Conservation (phyloP, 106 monocot genomes). For the Phalaenopsis equestris region DNA sequence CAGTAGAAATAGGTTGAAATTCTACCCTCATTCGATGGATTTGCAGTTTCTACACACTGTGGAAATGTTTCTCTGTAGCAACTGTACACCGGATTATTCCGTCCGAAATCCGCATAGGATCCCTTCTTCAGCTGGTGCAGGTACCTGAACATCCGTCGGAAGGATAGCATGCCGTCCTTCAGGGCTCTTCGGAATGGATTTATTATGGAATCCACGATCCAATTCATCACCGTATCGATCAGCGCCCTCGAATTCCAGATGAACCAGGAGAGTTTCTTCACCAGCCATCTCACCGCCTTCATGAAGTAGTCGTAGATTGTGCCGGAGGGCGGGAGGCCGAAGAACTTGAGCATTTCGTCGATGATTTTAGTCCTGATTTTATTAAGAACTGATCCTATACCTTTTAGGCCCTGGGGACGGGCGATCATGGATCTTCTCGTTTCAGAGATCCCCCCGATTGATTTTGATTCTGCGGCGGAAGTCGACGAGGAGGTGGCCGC, state of each 20-base stretch:
- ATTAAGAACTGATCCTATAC: background rate
- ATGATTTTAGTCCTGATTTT: background rate
- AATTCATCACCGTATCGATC: background rate
- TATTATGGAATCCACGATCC: background rate
- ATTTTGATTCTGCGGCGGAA: background rate
- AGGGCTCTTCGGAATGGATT: background rate
- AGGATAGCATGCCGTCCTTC: background rate
- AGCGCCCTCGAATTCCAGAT: background rate
- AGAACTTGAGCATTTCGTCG: background rate
- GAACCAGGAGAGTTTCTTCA: background rate
- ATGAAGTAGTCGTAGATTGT: background rate
- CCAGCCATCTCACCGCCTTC: background rate
- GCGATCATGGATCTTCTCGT: background rate
- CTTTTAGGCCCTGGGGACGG: background rate
- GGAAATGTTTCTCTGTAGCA: background rate
- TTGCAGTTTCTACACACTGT: background rate
- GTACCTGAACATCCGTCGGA: background rate
- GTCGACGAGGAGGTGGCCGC: background rate
- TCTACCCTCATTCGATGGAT: too few relatives aligned
- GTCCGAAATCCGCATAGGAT: background rate
- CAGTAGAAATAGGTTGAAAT: background rate
- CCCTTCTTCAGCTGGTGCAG: background rate
- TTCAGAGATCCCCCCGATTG: background rate
- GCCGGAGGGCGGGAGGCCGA: background rate
- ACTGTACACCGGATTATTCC: background rate